These are phyloP conservation scores for Closterium sp. DNA, from an alignment of 139 green algal species.

Conservation along the genomic window DNA sequence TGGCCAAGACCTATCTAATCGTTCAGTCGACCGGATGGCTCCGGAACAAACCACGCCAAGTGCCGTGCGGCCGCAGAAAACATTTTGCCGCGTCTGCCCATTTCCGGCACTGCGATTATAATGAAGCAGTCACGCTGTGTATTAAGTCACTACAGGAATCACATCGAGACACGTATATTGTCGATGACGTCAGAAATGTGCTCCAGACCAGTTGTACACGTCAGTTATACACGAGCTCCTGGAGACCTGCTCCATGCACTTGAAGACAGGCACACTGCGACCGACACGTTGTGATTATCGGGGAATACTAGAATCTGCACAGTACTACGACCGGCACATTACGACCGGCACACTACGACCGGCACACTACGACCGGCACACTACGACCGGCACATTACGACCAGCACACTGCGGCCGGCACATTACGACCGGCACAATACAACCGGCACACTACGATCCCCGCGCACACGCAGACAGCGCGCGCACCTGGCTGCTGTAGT, in stretches of 20 bases:
- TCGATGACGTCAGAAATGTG: too few species aligned
- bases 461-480: background rate
- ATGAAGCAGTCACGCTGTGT: too few species aligned
- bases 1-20: background rate
- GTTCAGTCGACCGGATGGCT: background rate
- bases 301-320: too few species aligned
- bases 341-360: background rate
- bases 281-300: background rate
- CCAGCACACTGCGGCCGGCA: background rate
- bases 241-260: background rate
- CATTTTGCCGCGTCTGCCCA: too few species aligned
- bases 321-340: too few species aligned
- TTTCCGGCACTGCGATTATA: too few species aligned
- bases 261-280: background rate
- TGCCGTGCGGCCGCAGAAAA: too few species aligned
- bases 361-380: background rate
- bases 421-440: background rate
- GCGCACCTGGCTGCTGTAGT: background rate
- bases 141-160: too few species aligned
- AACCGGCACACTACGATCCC: background rate
- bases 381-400: background rate
- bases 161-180: too few species aligned
- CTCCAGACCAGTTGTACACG: too few species aligned
- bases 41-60: too few species aligned
- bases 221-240: too few species aligned